Evolutionary conservation across 2,329 filamentous ascomycete genomes (phyloP).

Genomic region (Talaromyces sp.): DNA sequence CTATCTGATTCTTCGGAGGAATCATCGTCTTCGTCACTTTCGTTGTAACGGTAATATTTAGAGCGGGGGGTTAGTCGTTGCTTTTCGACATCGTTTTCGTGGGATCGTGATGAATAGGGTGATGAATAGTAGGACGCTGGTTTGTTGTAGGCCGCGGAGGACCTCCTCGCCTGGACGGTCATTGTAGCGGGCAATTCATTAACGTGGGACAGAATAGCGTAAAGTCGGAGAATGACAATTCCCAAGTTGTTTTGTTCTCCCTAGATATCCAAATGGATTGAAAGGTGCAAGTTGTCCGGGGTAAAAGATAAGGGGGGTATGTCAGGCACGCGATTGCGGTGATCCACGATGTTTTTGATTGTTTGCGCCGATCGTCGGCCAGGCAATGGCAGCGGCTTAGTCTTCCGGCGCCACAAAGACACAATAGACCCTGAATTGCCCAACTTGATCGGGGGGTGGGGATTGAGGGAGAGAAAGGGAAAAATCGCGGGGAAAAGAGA

Average conservation of each 20-base stretch:
- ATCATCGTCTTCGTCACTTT: constrained; percentile 24
- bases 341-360: constrained; percentile 5
- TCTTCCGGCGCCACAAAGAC: not conserved
- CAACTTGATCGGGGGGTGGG: too few relatives aligned
- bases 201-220: constrained; percentile 17
- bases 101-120: constrained; percentile 20
- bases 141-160: constrained; percentile 31
- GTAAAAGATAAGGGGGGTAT: constrained; percentile 5
- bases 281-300: not conserved
- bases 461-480: too few relatives aligned
- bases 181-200: constrained; percentile 28
- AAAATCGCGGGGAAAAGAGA: too few relatives aligned
- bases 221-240: not conserved
- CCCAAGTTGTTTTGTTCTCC: not conserved
- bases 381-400: constrained; percentile 17
- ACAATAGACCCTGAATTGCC: too few relatives aligned
- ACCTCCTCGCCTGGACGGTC: constrained; percentile 35
- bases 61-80: constrained; percentile 25
- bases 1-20: constrained; percentile 23
- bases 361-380: constrained; percentile 25
- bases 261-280: not conserved
- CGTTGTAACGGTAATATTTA: constrained; percentile 23
- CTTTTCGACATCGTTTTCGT: constrained; percentile 39
- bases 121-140: constrained; percentile 19
- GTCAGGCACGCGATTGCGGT: constrained; percentile 16